These are phyloP conservation scores for Backusella tarrabulga DNA, from an alignment of 192 early-diverging fungal genomes.

Conservation along the genomic window DNA sequence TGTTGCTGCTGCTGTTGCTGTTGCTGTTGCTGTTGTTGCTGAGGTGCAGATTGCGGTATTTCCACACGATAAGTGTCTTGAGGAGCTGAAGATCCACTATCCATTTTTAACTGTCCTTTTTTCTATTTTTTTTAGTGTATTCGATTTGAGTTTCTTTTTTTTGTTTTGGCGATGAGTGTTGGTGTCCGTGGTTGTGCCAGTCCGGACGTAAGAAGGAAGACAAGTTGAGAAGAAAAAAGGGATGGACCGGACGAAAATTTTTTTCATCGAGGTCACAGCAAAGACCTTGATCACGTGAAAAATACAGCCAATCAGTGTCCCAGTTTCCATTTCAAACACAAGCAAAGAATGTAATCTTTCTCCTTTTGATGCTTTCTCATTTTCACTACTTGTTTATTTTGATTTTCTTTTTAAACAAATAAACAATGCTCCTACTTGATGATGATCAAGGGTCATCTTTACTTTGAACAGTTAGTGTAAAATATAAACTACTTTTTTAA, in stretches of 20 bases:
- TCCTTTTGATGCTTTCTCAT: no score
- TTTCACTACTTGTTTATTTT: no score
- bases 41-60: not conserved
- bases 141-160: not conserved
- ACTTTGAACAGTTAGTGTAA: no score
- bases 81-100: not conserved
- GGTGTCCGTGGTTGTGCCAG: not conserved
- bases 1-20: not conserved
- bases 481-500: not conserved
- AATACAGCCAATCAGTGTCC: not conserved
- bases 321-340: not conserved
- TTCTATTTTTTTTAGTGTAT: not conserved
- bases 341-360: no score
- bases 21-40: not conserved
- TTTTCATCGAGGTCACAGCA: not conserved
- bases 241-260: conserved; percentile 4
- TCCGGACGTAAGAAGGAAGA: not conserved
- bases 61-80: not conserved
- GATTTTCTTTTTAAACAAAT: no score
- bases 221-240: not conserved
- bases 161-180: not conserved
- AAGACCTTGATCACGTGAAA: not conserved
- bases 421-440: no score
- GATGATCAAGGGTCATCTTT: no score
- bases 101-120: not conserved